Base-by-base conservation (phyloP, 164 flowering plant species). In the Aristolochia californica region DNA sequence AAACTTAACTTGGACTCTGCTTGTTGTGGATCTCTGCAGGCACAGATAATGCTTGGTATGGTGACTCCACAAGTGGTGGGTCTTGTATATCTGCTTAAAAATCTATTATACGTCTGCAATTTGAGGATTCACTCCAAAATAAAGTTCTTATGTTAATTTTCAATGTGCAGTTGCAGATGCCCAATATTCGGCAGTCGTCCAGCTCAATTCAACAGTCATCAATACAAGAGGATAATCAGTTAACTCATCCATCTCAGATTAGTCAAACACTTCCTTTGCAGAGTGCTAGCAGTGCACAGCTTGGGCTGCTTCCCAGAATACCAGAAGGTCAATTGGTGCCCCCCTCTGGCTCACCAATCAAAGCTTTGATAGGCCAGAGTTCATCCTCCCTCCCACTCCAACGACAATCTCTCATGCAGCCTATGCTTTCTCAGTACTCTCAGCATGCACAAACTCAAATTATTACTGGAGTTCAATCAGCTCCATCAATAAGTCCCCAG, bases 1-100 rank as follows among this genome's bases (percentile, higher is more conserved):
- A 5, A 17, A 21, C 59, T 22, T 20, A 23, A 57, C 45, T 26
- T 24, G 15, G 13, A 26, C 43, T 13, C 25, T n/a, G 14, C 22
- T 21, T 56, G 13, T 13, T 40, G 13, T 34, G 40, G 40, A 34
- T 34, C 10, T 34, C 40, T 34, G 40, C 71, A 69, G 72, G 84
- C 82, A 53, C 78, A 83, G 59, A 77, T 91, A 73, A 84, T 91
- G 85, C 84, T 91, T 4, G 87, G 89, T 38, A 72, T 88, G 85
- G 95, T 85, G 57, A 55, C 87, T 2, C 83, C 88, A 20, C 87
- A 88, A 76, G 69, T 82, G 93, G 98, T 88, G 43, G 59, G 84
- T 79, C 62, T 62, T 21, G 8, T 56, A 24, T 53, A 47, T 43
- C 43, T 34, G 27, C 16, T 22, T 15, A 18, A 34, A 34, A 34